These are phyloP conservation scores for Xylariomycetidae sp. DNA, from an alignment of 2,329 filamentous ascomycete species.

Conservation along the genomic window DNA sequence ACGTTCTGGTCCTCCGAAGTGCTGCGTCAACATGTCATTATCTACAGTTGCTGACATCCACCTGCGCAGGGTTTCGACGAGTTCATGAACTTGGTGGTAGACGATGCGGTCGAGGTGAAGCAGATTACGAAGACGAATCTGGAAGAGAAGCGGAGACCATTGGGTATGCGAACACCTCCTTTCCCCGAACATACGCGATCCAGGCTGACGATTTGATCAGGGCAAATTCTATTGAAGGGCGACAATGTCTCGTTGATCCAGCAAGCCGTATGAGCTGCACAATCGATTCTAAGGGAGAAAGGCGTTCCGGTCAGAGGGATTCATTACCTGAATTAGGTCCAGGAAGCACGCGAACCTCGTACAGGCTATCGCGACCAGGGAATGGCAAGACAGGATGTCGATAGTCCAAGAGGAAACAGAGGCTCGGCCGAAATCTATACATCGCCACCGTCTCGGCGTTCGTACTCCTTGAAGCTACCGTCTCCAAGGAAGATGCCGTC, in stretches of 20 bases:
- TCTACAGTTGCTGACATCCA: neutral
- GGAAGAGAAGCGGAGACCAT: constrained; percentile 67
- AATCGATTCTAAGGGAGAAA: neutral
- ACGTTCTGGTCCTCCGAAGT: constrained; percentile 26
- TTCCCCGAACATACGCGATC: neutral
- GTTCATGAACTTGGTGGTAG: constrained; percentile 97
- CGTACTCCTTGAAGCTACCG: constrained; percentile 51
- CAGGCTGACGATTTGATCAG: constrained; percentile 29
- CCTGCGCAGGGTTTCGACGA: constrained; percentile 81
- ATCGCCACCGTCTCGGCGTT: no score
- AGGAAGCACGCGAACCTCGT: no score
- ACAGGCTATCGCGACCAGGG: no score
- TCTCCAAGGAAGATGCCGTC: constrained; percentile 71
- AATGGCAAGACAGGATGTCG: no score
- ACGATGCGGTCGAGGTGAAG: constrained; percentile 90
- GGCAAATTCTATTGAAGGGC: constrained; percentile 61
- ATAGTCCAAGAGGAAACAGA: no score
- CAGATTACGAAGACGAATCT: constrained; percentile 72
- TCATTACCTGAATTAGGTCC: neutral
- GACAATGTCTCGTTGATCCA: constrained; percentile 61
- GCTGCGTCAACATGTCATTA: no score
- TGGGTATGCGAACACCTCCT: constrained; percentile 53
- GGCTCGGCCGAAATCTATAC: no score
- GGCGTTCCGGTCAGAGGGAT: constrained; percentile 1
- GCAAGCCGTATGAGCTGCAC: constrained; percentile 28